Percentiles rank a stretch among this genome's conserved stretches.
Conservation (phyloP, 2,329 filamentous ascomycete species). For the Aphanoascus verrucosus region DNA sequence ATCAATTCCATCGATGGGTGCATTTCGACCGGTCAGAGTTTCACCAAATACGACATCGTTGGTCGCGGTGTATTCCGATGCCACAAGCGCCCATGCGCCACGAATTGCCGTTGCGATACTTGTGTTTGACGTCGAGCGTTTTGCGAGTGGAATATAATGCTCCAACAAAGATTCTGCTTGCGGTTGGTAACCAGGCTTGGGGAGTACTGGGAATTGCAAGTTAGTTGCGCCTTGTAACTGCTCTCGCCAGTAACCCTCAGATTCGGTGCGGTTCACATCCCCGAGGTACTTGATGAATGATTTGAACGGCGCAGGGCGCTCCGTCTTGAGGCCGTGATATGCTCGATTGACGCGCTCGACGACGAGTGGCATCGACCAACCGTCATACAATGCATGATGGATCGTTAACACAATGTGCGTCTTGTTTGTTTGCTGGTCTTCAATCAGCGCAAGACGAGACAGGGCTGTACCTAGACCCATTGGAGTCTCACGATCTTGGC, state of each 20-base stretch:
- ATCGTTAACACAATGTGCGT: slow-evolving; percentile 25
- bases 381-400: slow-evolving; percentile 35
- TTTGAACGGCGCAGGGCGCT: slow-evolving; percentile 31
- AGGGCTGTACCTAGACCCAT: slow-evolving; percentile 21
- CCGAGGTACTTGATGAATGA: slow-evolving; percentile 42
- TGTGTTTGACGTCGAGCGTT: slow-evolving; percentile 21
- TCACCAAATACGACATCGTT: slow-evolving; percentile 36
- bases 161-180: slow-evolving; percentile 25
- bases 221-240: slow-evolving; percentile 35
- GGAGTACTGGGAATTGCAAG: slow-evolving; percentile 41
- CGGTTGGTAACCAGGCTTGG: slow-evolving; percentile 40
- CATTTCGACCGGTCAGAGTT: slow-evolving; percentile 34
- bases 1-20: slow-evolving; percentile 30
- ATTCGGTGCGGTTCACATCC: slow-evolving; percentile 30
- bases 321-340: slow-evolving; percentile 17
- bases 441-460: slow-evolving; percentile 18
- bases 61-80: slow-evolving; percentile 16
- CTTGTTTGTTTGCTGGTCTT: slow-evolving; percentile 7
- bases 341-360: slow-evolving; percentile 23
- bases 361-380: slow-evolving; percentile 28
- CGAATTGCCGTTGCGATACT: slow-evolving; percentile 24
- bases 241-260: slow-evolving; percentile 40
- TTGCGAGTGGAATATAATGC: slow-evolving; percentile 21
- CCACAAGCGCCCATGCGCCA: slow-evolving; percentile 12
- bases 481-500: slow-evolving; percentile 13